Evolutionary conservation across 805 yeast genomes (phyloP).

Genomic region (Myxozyma mucilagina): DNA sequence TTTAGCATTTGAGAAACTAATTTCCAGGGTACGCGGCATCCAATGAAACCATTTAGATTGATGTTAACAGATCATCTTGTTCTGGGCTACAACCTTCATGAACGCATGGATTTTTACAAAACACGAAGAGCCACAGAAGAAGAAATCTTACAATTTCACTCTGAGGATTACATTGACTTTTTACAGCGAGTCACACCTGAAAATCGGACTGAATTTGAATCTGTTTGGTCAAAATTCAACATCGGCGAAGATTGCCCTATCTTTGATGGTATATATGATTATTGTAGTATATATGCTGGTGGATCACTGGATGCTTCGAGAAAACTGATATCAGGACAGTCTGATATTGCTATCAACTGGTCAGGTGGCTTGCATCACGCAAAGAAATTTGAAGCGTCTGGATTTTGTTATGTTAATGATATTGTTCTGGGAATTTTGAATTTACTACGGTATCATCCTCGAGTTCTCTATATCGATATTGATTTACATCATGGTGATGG

Average conservation of each 20-base stretch:
- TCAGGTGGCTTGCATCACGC: constrained; percentile 95
- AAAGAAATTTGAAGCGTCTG: constrained; percentile 83
- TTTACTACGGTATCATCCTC: constrained; percentile 74
- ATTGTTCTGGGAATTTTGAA: constrained; percentile 83
- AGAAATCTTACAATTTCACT: constrained; percentile 79
- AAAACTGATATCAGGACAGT: constrained; percentile 73
- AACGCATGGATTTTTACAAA: constrained; percentile 83
- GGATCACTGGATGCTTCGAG: constrained; percentile 91
- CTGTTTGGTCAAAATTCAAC: constrained; percentile 64
- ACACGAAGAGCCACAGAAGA: constrained; percentile 81
- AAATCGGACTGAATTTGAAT: constrained; percentile 24
- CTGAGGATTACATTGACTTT: constrained; percentile 82
- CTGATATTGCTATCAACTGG: constrained; percentile 90
- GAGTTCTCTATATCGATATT: constrained; percentile 84
- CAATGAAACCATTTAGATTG: constrained; percentile 96
- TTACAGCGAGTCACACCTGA: constrained; percentile 46
- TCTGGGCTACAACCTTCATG: constrained; percentile 78
- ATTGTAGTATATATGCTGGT: constrained; percentile 79
- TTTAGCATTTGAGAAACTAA: not conserved
- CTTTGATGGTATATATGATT: constrained; percentile 74
- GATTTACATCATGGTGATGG: constrained; percentile 96
- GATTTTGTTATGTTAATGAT: constrained; percentile 88
- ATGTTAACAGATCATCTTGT: constrained; percentile 93
- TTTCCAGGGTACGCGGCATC: constrained; percentile 76
- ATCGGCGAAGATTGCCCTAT: constrained; percentile 91